Conservation (phyloP, 176 grass and related monocot species). For the Aegilops umbellulata region DNA sequence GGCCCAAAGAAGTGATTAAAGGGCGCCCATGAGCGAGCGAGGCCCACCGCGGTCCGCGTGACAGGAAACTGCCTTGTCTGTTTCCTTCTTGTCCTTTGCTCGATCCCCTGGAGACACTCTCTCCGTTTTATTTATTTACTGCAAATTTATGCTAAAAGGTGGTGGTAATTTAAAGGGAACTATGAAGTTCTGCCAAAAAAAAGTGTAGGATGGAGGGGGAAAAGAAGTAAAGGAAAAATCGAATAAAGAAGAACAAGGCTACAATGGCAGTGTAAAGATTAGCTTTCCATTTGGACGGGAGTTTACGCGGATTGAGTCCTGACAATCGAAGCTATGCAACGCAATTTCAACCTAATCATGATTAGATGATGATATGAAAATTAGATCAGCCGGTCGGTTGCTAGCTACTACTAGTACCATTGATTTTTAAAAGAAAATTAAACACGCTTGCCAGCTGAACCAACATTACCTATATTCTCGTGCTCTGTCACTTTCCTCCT, state of each 20-base stretch:
- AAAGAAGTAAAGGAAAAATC: neutral
- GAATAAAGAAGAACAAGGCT: conserved; percentile 15
- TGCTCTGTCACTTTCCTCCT: too few relatives aligned
- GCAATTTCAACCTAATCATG: neutral
- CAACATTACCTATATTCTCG: too few relatives aligned
- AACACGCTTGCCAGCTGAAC: too few relatives aligned
- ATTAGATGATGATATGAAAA: neutral
- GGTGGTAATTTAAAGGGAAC: neutral
- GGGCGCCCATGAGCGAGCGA: neutral
- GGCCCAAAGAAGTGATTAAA: conserved; percentile 16
- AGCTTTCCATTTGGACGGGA: conserved; percentile 31
- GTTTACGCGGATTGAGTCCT: neutral
- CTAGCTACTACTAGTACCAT: too few relatives aligned
- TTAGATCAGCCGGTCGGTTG: neutral
- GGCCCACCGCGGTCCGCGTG: neutral
- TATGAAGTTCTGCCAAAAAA: too few relatives aligned
- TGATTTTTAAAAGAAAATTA: too few relatives aligned
- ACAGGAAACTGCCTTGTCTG: conserved; percentile 18
- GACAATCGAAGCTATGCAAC: neutral
- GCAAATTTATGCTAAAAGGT: neutral
- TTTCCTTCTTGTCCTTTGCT: conserved; percentile 30
- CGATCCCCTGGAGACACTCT: neutral
- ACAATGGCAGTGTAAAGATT: neutral
- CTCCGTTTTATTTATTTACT: conserved; percentile 16
- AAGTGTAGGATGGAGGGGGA: too few relatives aligned